Evolutionary conservation across 2,329 filamentous ascomycete genomes (phyloP).

Genomic region (Fusarium fujikuroi): DNA sequence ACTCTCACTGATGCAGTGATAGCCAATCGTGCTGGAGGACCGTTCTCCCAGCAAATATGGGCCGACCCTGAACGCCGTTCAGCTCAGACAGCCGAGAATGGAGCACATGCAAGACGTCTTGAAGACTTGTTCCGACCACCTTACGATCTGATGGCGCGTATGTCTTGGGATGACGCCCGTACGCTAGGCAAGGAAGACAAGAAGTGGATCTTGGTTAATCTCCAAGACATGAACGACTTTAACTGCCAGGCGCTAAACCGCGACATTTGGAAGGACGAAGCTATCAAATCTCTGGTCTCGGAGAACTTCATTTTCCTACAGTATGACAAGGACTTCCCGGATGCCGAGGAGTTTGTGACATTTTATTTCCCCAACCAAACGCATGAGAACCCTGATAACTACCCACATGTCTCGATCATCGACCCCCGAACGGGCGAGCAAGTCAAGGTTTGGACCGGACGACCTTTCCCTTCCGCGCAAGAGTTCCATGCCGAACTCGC

Average conservation of each 20-base stretch:
- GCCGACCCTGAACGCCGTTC: slow-evolving; percentile 41
- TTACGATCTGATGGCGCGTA: slow-evolving; percentile 84
- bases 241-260: slow-evolving; percentile 94
- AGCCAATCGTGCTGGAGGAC: slow-evolving; percentile 46
- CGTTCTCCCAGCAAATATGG: slow-evolving; percentile 55
- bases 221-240: slow-evolving; percentile 93
- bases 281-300: slow-evolving; percentile 80
- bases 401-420: slow-evolving; percentile 94
- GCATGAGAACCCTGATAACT: slow-evolving; percentile 86
- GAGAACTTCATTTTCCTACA: slow-evolving; percentile 98
- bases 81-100: slow-evolving; percentile 57
- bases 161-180: slow-evolving; percentile 86
- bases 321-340: slow-evolving; percentile 85
- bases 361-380: slow-evolving; percentile 83
- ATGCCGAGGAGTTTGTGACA: slow-evolving; percentile 82
- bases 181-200: slow-evolving; percentile 85
- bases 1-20: slow-evolving; percentile 7
- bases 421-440: slow-evolving; percentile 96
- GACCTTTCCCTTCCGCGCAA: slow-evolving; percentile 76
- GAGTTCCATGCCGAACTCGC: slow-evolving; percentile 93
- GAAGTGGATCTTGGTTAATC: slow-evolving; percentile 96
- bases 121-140: slow-evolving; percentile 94
- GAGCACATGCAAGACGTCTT: slow-evolving; percentile 77
- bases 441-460: slow-evolving; percentile 94
- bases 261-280: slow-evolving; percentile 92